A percentile compares a stretch with the other conserved stretches of the same genome.
phyloP scores from a whole-genome alignment of 768 basidiomycete species.

The Amanita jacksonii region DNA sequence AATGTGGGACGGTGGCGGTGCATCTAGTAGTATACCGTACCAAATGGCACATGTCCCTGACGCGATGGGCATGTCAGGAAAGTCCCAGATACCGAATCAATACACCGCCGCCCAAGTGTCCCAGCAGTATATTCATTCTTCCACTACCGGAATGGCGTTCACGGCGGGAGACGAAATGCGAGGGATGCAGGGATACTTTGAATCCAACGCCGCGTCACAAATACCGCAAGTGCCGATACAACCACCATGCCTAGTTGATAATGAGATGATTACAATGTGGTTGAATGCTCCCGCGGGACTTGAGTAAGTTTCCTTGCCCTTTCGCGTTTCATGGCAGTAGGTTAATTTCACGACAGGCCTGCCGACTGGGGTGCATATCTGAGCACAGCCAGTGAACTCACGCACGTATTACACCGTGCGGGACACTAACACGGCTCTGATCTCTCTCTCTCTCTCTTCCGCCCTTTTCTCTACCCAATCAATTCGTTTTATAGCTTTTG shows the following conservation, averaged over 20 bases:
- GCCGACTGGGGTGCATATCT: slow-evolving; percentile 10
- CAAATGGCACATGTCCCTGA: neutral
- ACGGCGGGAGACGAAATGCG: neutral
- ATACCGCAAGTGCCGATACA: slow-evolving; percentile 6
- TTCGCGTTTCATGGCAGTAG: neutral
- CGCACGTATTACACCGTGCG: neutral
- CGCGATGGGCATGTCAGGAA: neutral
- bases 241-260: slow-evolving; percentile 26
- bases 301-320: slow-evolving; percentile 35
- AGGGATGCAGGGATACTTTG: neutral
- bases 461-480: too few species aligned
- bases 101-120: neutral
- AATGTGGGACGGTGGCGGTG: neutral
- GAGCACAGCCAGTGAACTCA: slow-evolving; percentile 5
- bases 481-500: too few species aligned
- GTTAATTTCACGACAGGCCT: neutral
- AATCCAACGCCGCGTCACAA: slow-evolving; percentile 5
- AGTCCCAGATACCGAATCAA: too few species aligned
- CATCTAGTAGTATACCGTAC: neutral
- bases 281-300: slow-evolving; percentile 55
- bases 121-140: neutral
- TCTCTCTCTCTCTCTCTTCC: too few species aligned
- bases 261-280: slow-evolving; percentile 58
- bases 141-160: neutral
- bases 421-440: too few species aligned